Evolutionary conservation across 192 early-diverging fungal genomes (phyloP).

Genomic region (Backusella tuberculispora): DNA sequence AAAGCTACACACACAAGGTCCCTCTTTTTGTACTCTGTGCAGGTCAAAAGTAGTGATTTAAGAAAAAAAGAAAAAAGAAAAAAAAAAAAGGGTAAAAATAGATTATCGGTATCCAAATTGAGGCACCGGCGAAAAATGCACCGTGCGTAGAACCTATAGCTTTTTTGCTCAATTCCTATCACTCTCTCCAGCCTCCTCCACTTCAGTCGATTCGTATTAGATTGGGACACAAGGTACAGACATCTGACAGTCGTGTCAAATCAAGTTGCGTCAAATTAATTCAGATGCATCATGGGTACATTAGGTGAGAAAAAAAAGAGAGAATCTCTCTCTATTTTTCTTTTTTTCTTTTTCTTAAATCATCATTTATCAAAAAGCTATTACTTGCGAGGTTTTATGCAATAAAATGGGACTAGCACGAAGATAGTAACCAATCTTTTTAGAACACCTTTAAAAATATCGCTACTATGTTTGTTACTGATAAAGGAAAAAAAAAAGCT

Average conservation of each 20-base stretch:
- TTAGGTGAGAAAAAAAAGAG: neutral
- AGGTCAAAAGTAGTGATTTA: constrained; percentile 8
- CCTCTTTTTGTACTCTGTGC: constrained; percentile 17
- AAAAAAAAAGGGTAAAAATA: constrained; percentile 18
- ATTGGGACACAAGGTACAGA: constrained; percentile 6
- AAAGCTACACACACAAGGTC: neutral
- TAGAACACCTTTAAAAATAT: constrained; percentile 1
- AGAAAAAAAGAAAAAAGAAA: constrained; percentile 18
- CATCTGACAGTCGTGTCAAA: constrained; percentile 9
- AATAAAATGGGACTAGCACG: neutral
- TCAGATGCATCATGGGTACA: neutral
- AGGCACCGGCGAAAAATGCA: constrained; percentile 11
- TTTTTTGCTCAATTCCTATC: neutral
- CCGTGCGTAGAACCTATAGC: constrained; percentile 3
- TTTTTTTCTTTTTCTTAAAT: neutral
- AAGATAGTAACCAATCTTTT: neutral
- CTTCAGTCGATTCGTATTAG: neutral
- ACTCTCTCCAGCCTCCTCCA: neutral
- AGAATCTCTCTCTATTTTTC: too few relatives aligned
- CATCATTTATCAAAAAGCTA: neutral
- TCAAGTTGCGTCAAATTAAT: constrained; percentile 10
- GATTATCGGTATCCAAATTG: constrained; percentile 1
- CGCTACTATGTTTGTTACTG: neutral
- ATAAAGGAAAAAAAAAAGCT: constrained; percentile 6
- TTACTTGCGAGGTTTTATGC: constrained; percentile 11